phyloP scores from a whole-genome alignment of 441 rosid genomes.

The Erodium trifolium region DNA sequence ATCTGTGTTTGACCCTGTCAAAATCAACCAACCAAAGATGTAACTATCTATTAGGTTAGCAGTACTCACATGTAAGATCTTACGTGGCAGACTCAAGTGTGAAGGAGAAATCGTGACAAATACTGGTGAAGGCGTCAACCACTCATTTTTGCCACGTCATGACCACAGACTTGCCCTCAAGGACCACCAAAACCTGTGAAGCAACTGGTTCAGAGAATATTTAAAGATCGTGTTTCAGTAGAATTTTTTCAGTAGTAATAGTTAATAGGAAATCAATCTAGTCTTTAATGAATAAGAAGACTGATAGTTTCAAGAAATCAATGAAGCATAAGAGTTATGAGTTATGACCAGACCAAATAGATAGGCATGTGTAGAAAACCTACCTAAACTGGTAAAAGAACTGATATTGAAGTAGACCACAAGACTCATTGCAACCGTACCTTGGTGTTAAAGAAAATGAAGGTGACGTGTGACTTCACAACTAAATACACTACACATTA shows the following conservation, averaged over 20 bases:
- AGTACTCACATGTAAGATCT: no score
- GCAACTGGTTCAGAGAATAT: neutral
- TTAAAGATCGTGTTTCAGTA: neutral
- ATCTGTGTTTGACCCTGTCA: no score
- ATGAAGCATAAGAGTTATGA: neutral
- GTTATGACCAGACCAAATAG: neutral
- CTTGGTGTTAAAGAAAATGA: neutral
- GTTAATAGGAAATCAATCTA: neutral
- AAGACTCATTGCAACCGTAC: no score
- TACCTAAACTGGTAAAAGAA: neutral
- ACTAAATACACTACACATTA: neutral
- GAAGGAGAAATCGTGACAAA: no score
- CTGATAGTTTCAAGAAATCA: neutral
- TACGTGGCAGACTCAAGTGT: no score
- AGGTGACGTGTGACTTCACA: neutral
- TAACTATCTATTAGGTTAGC: no score
- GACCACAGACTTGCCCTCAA: neutral
- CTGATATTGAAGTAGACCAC: conserved; percentile 10
- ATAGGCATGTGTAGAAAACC: neutral
- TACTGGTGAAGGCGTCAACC: no score
- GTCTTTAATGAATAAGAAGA: neutral
- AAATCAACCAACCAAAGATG: no score
- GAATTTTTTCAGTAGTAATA: no score
- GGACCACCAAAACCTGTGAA: neutral
- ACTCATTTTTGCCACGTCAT: no score